phyloP scores from a whole-genome alignment of 2,329 filamentous ascomycete species.

The Ceratocystis lukuohia region DNA sequence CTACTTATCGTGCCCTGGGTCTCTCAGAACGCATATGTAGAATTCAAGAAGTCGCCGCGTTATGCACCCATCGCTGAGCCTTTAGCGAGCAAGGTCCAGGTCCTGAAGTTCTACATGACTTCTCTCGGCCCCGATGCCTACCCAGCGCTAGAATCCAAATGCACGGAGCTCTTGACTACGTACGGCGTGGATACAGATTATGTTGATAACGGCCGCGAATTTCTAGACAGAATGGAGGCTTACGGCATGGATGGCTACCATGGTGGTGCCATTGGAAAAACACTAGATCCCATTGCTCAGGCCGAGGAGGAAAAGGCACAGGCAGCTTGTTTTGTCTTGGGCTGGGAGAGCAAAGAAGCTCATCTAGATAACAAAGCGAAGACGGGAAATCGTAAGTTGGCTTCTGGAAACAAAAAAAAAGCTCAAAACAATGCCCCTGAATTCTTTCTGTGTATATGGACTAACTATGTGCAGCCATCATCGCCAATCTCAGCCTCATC shows the following conservation, averaged over 20 bases:
- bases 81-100: conserved; percentile 22
- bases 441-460: not conserved
- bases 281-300: conserved; percentile 24
- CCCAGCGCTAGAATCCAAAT: conserved; percentile 27
- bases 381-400: conserved; percentile 21
- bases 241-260: conserved; percentile 25
- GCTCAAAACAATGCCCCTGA: not conserved
- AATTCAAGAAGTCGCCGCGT: conserved; percentile 32
- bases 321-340: conserved; percentile 27
- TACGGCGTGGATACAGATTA: conserved; percentile 26
- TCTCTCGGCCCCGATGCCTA: conserved; percentile 16
- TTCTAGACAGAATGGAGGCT: conserved; percentile 25
- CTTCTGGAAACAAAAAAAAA: not conserved
- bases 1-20: conserved; percentile 28
- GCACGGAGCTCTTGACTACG: conserved; percentile 30
- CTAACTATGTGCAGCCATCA: conserved; percentile 25
- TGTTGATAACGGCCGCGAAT: conserved; percentile 21
- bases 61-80: conserved; percentile 28
- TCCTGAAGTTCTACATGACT: conserved; percentile 10
- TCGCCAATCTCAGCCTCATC: conserved; percentile 27
- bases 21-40: conserved; percentile 26
- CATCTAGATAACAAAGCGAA: conserved; percentile 25
- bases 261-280: conserved; percentile 27
- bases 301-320: conserved; percentile 24
- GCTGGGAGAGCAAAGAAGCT: conserved; percentile 31